Conservation (phyloP, 2,329 filamentous ascomycete species). For the Clonostachys byssicola region DNA sequence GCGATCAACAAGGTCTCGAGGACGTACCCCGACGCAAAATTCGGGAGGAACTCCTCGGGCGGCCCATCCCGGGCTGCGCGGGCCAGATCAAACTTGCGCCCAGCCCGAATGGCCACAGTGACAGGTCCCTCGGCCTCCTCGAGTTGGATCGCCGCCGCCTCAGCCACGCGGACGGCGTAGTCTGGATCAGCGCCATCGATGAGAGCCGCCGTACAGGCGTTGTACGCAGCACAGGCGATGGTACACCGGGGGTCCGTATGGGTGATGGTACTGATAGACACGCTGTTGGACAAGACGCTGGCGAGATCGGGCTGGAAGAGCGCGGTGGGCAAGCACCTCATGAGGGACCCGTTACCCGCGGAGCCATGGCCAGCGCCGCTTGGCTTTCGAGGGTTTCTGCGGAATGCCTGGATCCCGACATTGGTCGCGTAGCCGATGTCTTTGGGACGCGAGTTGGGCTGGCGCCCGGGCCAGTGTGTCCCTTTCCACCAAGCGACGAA, state of each 20-base stretch:
- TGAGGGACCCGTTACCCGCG: slow-evolving; percentile 40
- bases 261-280: slow-evolving; percentile 31
- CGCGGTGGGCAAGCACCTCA: slow-evolving; percentile 40
- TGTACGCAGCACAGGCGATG: slow-evolving; percentile 31
- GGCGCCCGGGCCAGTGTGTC: slow-evolving; percentile 39
- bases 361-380: slow-evolving; percentile 29
- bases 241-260: slow-evolving; percentile 29
- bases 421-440: slow-evolving; percentile 35
- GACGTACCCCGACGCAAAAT: slow-evolving; percentile 30
- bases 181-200: slow-evolving; percentile 12
- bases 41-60: slow-evolving; percentile 12
- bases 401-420: slow-evolving; percentile 22
- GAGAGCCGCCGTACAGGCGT: slow-evolving; percentile 25
- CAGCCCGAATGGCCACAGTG: slow-evolving; percentile 17
- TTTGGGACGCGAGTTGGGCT: slow-evolving; percentile 31
- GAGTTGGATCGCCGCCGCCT: slow-evolving; percentile 10
- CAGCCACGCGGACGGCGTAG: slow-evolving; percentile 21
- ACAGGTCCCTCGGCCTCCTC: slow-evolving; percentile 12
- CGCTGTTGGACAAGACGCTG: slow-evolving; percentile 20
- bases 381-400: slow-evolving; percentile 14
- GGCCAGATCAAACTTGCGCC: slow-evolving; percentile 12
- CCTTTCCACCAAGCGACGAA: slow-evolving; percentile 32
- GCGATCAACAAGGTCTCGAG: slow-evolving; percentile 34
- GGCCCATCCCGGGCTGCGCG: slow-evolving; percentile 25
- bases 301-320: slow-evolving; percentile 25